These are phyloP conservation scores for Gastrolobium villosum DNA, from an alignment of 306 rosid species.

Conservation along the genomic window DNA sequence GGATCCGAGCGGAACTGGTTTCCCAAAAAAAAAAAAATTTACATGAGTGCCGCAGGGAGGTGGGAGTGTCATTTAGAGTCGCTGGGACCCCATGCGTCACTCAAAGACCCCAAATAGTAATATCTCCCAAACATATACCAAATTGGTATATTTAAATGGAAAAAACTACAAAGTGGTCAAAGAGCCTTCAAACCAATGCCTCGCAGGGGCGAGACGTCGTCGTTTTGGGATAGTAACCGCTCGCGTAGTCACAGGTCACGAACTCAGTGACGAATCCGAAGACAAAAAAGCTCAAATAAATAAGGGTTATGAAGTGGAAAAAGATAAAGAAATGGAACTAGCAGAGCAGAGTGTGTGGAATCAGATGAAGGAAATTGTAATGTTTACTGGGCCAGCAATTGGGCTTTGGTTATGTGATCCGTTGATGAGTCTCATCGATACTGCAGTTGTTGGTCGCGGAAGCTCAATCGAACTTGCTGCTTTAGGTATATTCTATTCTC, in stretches of 20 bases:
- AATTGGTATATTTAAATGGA: too few relatives aligned
- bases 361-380: constrained; percentile 69
- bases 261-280: constrained; percentile 35
- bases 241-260: constrained; percentile 42
- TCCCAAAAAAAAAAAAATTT: too few relatives aligned
- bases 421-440: constrained; percentile 76
- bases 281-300: background rate
- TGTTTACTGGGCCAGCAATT: constrained; percentile 71
- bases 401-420: constrained; percentile 83
- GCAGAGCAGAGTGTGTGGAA: constrained; percentile 56
- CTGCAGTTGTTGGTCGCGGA: constrained; percentile 76
- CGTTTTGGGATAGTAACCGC: background rate
- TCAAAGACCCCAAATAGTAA: too few relatives aligned
- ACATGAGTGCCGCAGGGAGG: too few relatives aligned
- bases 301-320: constrained; percentile 18
- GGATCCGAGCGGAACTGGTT: too few relatives aligned
- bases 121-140: too few relatives aligned
- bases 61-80: too few relatives aligned
- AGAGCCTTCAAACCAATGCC: constrained; percentile 39
- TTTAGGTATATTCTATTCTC: constrained; percentile 50
- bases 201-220: background rate
- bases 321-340: constrained; percentile 44
- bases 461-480: constrained; percentile 88
- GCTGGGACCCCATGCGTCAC: too few relatives aligned
- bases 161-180: too few relatives aligned